phyloP scores from a whole-genome alignment of 1,284 basidiomycete genomes.

The Moesziomyces parantarcticus region DNA sequence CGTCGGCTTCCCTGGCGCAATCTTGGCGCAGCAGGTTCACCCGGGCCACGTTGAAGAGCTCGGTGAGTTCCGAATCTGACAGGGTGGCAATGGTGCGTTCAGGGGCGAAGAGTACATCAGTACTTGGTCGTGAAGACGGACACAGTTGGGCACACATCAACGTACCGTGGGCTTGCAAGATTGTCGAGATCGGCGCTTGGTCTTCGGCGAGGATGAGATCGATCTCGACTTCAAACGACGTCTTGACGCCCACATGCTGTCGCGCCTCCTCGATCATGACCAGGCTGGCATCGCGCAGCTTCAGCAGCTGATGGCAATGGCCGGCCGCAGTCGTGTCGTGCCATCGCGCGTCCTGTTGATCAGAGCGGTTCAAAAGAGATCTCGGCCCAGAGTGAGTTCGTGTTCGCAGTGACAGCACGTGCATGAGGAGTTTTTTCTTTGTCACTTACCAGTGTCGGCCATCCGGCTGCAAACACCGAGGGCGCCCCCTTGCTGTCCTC shows the following conservation, averaged over 20 bases:
- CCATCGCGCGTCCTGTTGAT: constrained; percentile 21
- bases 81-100: neutral
- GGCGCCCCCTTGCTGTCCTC: constrained; percentile 14
- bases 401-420: neutral
- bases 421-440: neutral
- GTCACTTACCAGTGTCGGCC: constrained; percentile 29
- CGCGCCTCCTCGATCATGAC: constrained; percentile 52
- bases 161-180: constrained; percentile 2
- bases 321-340: constrained; percentile 17
- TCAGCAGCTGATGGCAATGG: constrained; percentile 29
- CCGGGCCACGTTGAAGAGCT: constrained; percentile 55
- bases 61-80: constrained; percentile 32
- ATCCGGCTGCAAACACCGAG: constrained; percentile 58
- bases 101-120: neutral
- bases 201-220: constrained; percentile 20
- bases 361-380: constrained; percentile 1
- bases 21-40: constrained; percentile 29
- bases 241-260: constrained; percentile 38
- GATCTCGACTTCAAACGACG: constrained; percentile 51
- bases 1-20: neutral
- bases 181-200: constrained; percentile 1
- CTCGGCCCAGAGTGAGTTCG: constrained; percentile 2
- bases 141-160: neutral
- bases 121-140: neutral
- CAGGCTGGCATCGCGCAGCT: constrained; percentile 37